A percentile compares a stretch with the other conserved stretches of the same genome.
These are phyloP conservation scores for Xylariaceae sp. DNA, from an alignment of 2,329 filamentous ascomycete genomes.

Conservation along the genomic window DNA sequence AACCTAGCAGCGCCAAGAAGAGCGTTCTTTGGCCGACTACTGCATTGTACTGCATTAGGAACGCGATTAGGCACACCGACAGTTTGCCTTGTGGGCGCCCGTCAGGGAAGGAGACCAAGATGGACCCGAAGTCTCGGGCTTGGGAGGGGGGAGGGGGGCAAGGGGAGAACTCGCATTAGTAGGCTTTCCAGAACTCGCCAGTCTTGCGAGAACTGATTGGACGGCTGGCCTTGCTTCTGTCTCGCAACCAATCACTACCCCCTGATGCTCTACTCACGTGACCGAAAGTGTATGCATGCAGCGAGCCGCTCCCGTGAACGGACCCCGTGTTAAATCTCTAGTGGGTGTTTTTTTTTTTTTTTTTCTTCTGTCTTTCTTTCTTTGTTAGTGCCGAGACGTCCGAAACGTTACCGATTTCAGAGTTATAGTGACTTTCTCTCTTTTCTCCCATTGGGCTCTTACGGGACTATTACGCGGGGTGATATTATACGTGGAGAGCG, in stretches of 20 bases:
- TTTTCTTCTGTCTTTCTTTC: too few species aligned
- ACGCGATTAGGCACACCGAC: conserved; percentile 25
- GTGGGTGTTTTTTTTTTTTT: too few species aligned
- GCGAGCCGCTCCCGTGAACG: conserved; percentile 36
- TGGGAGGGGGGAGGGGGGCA: conserved; percentile 13
- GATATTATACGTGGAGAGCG: too few species aligned
- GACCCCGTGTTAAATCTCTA: conserved; percentile 27
- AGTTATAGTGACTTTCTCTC: background rate
- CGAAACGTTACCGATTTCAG: background rate
- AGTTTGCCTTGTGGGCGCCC: conserved; percentile 11
- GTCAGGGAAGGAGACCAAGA: conserved; percentile 12
- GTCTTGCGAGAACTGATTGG: conserved; percentile 15
- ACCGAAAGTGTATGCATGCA: conserved; percentile 35
- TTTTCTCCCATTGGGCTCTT: background rate
- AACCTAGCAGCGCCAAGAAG: conserved; percentile 20
- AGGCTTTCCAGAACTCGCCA: conserved; percentile 1
- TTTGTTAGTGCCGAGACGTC: background rate
- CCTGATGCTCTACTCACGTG: conserved; percentile 31
- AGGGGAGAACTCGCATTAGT: background rate
- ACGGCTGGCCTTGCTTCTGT: background rate
- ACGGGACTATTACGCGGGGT: background rate
- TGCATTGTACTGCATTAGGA: conserved; percentile 15
- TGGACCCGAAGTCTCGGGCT: conserved; percentile 24
- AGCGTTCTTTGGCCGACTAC: conserved; percentile 19
- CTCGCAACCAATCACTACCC: conserved; percentile 16